Percentiles rank a stretch among this genome's conserved stretches.
These are phyloP conservation scores for Handroanthus guayacan DNA, from an alignment of 257 asterid species.

Conservation along the genomic window DNA sequence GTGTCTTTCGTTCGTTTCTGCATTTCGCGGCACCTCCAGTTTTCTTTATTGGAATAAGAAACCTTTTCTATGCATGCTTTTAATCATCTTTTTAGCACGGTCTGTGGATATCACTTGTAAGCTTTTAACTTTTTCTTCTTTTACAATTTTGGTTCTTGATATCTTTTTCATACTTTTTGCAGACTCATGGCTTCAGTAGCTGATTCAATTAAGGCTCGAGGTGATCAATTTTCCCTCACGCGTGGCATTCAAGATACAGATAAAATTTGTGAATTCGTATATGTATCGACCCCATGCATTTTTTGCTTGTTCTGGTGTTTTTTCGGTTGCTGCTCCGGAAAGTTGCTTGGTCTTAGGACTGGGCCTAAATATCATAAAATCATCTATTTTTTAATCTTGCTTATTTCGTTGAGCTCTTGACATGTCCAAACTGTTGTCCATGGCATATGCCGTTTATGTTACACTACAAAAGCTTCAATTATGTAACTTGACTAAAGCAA, in stretches of 20 bases:
- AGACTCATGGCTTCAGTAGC: constrained; percentile 57
- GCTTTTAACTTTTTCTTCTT: not conserved
- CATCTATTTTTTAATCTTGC: not conserved
- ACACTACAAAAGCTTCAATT: not conserved
- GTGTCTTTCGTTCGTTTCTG: constrained; percentile 24
- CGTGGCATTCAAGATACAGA: not conserved
- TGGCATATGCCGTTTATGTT: not conserved
- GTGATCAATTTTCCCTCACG: constrained; percentile 38
- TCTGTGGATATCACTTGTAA: not conserved
- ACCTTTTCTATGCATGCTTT: too few species aligned
- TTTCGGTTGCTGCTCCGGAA: not conserved
- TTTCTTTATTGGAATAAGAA: constrained; percentile 15
- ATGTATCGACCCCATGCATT: not conserved
- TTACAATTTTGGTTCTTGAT: constrained; percentile 6
- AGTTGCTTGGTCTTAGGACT: not conserved
- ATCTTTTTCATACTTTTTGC: constrained; percentile 33
- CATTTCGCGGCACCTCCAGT: not conserved
- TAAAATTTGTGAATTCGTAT: not conserved
- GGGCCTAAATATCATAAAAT: not conserved
- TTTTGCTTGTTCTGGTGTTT: not conserved
- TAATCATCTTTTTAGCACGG: not conserved
- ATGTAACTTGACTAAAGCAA: not conserved
- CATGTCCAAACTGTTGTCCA: not conserved
- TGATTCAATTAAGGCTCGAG: constrained; percentile 65
- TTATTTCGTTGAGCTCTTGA: constrained; percentile 5